These are phyloP conservation scores for Volutella citrinella DNA, from an alignment of 2,329 filamentous ascomycete genomes.

Conservation along the genomic window DNA sequence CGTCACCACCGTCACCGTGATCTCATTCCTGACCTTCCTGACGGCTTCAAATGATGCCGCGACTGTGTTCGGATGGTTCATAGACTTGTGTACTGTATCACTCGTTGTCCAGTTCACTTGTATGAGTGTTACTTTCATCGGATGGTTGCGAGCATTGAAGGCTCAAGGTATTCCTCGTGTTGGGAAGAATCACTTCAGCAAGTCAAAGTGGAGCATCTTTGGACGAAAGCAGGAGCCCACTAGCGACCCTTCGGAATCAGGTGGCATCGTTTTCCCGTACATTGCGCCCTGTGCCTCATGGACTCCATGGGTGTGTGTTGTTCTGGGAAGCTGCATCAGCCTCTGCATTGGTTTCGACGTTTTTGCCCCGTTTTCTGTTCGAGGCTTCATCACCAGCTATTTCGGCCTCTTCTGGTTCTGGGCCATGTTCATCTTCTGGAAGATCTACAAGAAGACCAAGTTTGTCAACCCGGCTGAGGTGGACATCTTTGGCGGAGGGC, in stretches of 20 bases:
- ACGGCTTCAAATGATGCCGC: constrained; percentile 33
- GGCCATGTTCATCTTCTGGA: constrained; percentile 62
- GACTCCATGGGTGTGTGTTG: constrained; percentile 44
- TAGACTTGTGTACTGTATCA: no score
- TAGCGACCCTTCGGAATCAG: no score
- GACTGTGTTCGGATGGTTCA: constrained; percentile 3
- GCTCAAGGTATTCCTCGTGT: constrained; percentile 40
- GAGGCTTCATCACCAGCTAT: constrained; percentile 48
- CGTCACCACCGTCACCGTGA: constrained; percentile 43
- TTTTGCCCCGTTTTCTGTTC: constrained; percentile 45
- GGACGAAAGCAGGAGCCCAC: no score
- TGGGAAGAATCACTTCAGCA: no score
- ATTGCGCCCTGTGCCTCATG: constrained; percentile 46
- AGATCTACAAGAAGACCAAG: constrained; percentile 59
- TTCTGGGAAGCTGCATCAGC: constrained; percentile 44
- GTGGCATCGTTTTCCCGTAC: no score
- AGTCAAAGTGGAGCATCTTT: no score
- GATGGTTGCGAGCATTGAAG: constrained; percentile 43
- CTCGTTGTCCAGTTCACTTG: neutral
- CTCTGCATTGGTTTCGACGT: constrained; percentile 54
- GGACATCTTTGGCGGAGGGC: no score
- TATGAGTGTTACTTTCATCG: constrained; percentile 36
- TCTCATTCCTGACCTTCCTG: constrained; percentile 46
- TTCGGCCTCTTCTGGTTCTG: constrained; percentile 49
- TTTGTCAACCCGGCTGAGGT: constrained; percentile 51